phyloP scores from a whole-genome alignment of 257 asterid genomes.

The Solanum rostratum region DNA sequence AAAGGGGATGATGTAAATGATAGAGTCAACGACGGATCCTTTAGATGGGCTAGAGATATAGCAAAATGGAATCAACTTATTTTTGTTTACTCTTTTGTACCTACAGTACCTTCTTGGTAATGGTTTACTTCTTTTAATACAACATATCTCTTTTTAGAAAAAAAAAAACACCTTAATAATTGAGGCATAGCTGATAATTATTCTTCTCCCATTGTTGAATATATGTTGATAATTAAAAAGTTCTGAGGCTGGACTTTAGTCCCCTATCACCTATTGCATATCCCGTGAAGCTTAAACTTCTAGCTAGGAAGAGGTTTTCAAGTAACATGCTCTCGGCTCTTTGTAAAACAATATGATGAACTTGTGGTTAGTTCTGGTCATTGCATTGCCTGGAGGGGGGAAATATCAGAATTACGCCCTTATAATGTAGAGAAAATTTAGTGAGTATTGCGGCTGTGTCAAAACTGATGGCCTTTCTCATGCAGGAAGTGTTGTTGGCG shows the following conservation, averaged over 20 bases:
- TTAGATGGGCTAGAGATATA: neutral
- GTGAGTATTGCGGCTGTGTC: neutral
- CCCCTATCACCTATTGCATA: neutral
- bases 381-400: neutral
- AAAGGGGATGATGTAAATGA: neutral
- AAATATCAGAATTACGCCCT: neutral
- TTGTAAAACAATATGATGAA: neutral
- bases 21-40: neutral
- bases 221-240: neutral
- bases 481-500: slow-evolving; percentile 24
- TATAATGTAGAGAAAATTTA: neutral
- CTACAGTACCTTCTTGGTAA: neutral
- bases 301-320: neutral
- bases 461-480: slow-evolving; percentile 6
- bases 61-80: neutral
- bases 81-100: neutral
- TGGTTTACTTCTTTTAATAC: neutral
- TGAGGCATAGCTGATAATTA: neutral
- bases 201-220: neutral
- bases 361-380: neutral
- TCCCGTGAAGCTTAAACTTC: neutral
- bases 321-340: neutral
- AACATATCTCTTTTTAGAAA: too few relatives aligned
- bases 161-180: neutral
- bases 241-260: neutral